Evolutionary conservation across 768 basidiomycete species (phyloP), one percentile per base, ranked within the genome.

Genomic region (Boletus bicolor): DNA sequence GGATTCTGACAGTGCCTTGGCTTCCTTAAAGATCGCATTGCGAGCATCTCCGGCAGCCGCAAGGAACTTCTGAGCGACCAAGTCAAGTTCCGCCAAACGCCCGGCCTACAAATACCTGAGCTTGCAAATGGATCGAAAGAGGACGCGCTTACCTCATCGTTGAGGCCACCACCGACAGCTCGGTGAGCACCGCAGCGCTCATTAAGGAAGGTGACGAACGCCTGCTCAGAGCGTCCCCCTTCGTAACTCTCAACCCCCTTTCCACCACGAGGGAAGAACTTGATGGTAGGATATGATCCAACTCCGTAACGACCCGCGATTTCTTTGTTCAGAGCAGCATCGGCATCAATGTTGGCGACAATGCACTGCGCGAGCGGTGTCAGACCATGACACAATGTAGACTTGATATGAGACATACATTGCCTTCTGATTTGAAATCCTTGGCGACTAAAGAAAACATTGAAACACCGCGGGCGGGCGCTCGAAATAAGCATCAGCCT

Each of bases 271-370:
- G 90, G 80, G 85, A 93, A 97, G 79, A 95, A 95, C 72, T 93
- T 95, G 78, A 99, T 84, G 19, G 95, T 98, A 0, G 97, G 97
- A 84, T 85, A 99, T 56, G 86, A 83, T 19, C 71, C 65, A 54
- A 99, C 82, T 6, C 78, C 89, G 65, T 94, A 94, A 68, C 83
- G 82, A 37, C 68, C 59, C 9, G 87, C 84, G 50, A 97, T 72
- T 21, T 79, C 81, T 62, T 81, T 80, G 79, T 97, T 96, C 70
- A 78, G 78, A 57, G 84, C 79, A 38, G 89, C 89, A 69, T 98
- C 93, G 21, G 89, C 93, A 72, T 98, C 86, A 56, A 98, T 74
- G 72, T 96, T 93, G 30, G 93, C 94, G 53, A 99, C 83, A 53
- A 96, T 73, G 68, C 92, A 94, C 91, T 93, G 58, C 32, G 28